Evolutionary conservation across 192 early-diverging fungal species (phyloP).

Genomic region (Coemansia sp.): DNA sequence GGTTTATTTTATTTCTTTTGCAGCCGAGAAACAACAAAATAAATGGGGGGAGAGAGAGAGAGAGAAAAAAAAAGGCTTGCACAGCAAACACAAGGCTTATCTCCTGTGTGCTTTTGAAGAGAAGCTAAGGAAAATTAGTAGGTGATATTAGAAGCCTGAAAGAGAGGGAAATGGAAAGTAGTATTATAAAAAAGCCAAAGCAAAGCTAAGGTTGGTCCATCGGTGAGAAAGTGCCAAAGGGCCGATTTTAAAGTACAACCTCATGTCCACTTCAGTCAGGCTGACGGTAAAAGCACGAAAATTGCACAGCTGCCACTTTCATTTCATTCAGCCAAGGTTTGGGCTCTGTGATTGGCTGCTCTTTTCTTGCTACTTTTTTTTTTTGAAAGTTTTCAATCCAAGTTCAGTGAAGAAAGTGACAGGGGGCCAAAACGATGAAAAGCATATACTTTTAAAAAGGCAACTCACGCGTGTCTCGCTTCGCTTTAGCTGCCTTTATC

Average conservation of each 20-base stretch:
- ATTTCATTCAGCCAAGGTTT: neutral
- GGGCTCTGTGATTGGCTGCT: conserved; percentile 1
- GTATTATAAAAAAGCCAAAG: conserved; percentile 16
- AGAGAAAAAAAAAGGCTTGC: neutral
- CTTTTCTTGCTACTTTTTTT: neutral
- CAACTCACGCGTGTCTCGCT: too few relatives aligned
- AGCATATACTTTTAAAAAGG: too few relatives aligned
- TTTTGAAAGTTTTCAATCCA: neutral
- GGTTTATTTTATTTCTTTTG: neutral
- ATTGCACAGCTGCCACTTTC: neutral
- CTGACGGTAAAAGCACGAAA: neutral
- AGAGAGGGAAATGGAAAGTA: neutral
- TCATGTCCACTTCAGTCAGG: neutral
- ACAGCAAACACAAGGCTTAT: too few relatives aligned
- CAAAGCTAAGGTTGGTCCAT: conserved; percentile 7
- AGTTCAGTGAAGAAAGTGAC: neutral
- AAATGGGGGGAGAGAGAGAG: neutral
- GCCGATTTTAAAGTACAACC: too few relatives aligned
- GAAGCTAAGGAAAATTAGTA: too few relatives aligned
- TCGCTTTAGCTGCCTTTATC: too few relatives aligned
- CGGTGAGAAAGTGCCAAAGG: neutral
- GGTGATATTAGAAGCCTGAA: neutral
- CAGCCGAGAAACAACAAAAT: neutral
- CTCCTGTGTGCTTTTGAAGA: too few relatives aligned
- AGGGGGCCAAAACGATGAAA: too few relatives aligned